A percentile compares a stretch with the other conserved stretches of the same genome.
Conservation (phyloP, 495 filamentous ascomycete genomes). For the Tetracladium marchalianum region DNA sequence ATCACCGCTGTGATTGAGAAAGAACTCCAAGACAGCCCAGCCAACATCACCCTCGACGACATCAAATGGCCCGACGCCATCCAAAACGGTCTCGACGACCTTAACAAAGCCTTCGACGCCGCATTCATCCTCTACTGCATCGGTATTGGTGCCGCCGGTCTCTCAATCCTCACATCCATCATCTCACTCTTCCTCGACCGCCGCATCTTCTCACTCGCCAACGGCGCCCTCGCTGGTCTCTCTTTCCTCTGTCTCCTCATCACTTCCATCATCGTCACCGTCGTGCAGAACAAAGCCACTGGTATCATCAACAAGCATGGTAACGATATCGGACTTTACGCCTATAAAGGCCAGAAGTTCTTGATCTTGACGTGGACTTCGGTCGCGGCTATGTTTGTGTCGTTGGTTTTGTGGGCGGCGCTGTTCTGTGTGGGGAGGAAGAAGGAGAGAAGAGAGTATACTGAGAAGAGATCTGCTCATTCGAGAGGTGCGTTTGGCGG, state of each 20-base stretch:
- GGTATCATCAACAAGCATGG: slow-evolving; percentile 50
- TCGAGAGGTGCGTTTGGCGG: neutral
- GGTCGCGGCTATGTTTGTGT: slow-evolving; percentile 38
- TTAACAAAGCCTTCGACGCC: slow-evolving; percentile 36
- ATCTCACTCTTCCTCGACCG: slow-evolving; percentile 30
- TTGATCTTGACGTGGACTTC: slow-evolving; percentile 52
- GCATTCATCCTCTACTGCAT: slow-evolving; percentile 59
- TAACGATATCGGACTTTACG: slow-evolving; percentile 40
- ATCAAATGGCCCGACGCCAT: slow-evolving; percentile 56
- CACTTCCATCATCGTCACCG: slow-evolving; percentile 55
- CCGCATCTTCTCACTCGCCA: slow-evolving; percentile 28
- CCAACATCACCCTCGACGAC: slow-evolving; percentile 38
- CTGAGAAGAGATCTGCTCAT: slow-evolving; percentile 6
- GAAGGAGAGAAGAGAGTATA: slow-evolving; percentile 7
- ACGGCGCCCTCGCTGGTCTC: slow-evolving; percentile 31
- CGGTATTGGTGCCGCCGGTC: slow-evolving; percentile 44
- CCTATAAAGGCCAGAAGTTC: slow-evolving; percentile 44
- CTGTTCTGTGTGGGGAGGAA: slow-evolving; percentile 15
- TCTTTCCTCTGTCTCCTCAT: slow-evolving; percentile 29
- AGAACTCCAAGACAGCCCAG: slow-evolving; percentile 38
- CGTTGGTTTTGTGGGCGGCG: slow-evolving; percentile 26
- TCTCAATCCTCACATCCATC: slow-evolving; percentile 42
- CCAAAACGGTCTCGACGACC: slow-evolving; percentile 45
- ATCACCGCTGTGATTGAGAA: slow-evolving; percentile 43
- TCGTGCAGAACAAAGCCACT: slow-evolving; percentile 45